phyloP scores from a whole-genome alignment of 345 rosid genomes.

The Kandelia obovata region DNA sequence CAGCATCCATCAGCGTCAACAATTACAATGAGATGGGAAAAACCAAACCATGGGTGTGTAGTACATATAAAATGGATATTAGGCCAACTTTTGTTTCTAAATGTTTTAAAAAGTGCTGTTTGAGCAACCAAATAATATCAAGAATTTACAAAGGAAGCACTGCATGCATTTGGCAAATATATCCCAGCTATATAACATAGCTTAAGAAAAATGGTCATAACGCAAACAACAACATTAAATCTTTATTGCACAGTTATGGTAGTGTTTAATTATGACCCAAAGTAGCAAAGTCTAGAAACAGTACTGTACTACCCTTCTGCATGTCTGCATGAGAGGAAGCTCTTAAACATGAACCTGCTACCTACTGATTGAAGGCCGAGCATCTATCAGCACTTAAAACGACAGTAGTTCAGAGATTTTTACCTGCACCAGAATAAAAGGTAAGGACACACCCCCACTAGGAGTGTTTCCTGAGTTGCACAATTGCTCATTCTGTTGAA shows the following conservation, averaged over 20 bases:
- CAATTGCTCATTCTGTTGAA: slow-evolving; percentile 73
- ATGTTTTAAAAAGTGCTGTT: no score
- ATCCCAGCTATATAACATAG: no score
- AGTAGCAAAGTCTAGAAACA: background rate
- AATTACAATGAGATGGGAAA: no score
- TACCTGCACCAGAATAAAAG: slow-evolving; percentile 99
- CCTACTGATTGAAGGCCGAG: background rate
- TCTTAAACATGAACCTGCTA: background rate
- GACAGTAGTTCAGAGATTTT: slow-evolving; percentile 10
- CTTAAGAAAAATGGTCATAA: no score
- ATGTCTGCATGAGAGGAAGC: background rate
- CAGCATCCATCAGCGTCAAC: no score
- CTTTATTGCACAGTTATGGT: background rate
- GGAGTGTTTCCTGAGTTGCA: slow-evolving; percentile 79
- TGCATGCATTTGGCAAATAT: no score
- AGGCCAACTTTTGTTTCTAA: no score
- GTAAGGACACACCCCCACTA: slow-evolving; percentile 87
- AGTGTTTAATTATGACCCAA: background rate
- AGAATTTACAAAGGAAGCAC: no score
- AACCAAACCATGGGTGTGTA: no score
- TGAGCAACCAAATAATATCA: no score
- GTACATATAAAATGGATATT: no score
- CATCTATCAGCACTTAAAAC: background rate
- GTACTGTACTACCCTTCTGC: background rate
- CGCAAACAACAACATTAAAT: background rate